Evolutionary conservation across 257 asterid genomes (phyloP).

Genomic region (Osmanthus fragrans): DNA sequence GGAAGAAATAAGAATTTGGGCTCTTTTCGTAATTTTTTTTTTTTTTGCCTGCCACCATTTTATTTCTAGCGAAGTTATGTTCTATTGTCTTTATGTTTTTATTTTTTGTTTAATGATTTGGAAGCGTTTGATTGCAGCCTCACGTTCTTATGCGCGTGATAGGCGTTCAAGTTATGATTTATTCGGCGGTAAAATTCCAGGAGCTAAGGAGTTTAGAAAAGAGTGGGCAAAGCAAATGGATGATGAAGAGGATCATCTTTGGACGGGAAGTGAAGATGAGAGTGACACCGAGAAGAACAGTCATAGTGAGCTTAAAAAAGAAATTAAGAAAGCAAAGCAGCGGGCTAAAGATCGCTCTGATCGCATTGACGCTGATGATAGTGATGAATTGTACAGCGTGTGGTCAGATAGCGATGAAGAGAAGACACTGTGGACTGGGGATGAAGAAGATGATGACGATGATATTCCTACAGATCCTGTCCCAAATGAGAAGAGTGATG

Average conservation of each 20-base stretch:
- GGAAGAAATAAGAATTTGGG: background rate
- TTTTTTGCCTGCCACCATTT: background rate
- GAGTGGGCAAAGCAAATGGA: conserved; percentile 84
- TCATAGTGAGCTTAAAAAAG: conserved; percentile 60
- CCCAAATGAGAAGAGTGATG: conserved; percentile 78
- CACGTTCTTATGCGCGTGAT: conserved; percentile 59
- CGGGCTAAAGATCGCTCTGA: conserved; percentile 58
- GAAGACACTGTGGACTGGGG: conserved; percentile 84
- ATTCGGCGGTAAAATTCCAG: conserved; percentile 67
- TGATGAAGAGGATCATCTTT: conserved; percentile 84
- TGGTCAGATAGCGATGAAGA: conserved; percentile 86
- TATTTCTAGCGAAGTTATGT: background rate
- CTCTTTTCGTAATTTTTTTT: background rate
- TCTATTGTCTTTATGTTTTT: background rate
- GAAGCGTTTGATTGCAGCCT: conserved; percentile 41
- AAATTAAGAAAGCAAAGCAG: conserved; percentile 70
- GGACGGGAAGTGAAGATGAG: conserved; percentile 89
- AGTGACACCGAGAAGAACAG: conserved; percentile 48
- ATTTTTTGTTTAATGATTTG: background rate
- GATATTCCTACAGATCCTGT: conserved; percentile 72
- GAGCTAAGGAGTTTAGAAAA: conserved; percentile 63
- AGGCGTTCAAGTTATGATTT: conserved; percentile 66
- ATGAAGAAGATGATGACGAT: conserved; percentile 74
- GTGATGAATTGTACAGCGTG: conserved; percentile 70
- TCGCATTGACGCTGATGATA: conserved; percentile 78